These are phyloP conservation scores for Cyberlindnera amylophila DNA, from an alignment of 805 yeast genomes.

Conservation along the genomic window DNA sequence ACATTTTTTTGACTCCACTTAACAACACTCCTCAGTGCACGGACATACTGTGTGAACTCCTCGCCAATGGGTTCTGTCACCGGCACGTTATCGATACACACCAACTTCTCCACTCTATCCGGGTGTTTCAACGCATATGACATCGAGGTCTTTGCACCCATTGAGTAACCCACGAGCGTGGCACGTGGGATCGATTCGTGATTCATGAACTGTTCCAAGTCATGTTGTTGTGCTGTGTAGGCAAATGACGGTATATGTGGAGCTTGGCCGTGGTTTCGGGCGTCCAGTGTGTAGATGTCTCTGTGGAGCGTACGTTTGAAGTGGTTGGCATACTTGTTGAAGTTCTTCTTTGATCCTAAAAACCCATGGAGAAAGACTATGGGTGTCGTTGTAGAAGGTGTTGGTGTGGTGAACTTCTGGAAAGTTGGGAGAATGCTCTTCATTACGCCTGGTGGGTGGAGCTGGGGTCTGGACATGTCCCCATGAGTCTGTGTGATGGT, in stretches of 20 bases:
- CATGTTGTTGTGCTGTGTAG: conserved; percentile 31
- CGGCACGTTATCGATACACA: conserved; percentile 49
- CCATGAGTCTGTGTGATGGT: no score
- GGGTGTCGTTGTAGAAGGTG: conserved; percentile 30
- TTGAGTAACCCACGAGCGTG: conserved; percentile 48
- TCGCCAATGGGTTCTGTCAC: conserved; percentile 29
- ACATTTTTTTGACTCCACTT: conserved; percentile 9
- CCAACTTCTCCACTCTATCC: conserved; percentile 34
- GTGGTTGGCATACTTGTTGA: conserved; percentile 35
- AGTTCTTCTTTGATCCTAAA: conserved; percentile 46
- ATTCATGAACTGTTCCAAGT: conserved; percentile 16
- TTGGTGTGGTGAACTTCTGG: conserved; percentile 4
- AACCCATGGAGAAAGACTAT: conserved; percentile 50
- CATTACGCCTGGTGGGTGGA: not conserved
- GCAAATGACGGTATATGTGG: conserved; percentile 38
- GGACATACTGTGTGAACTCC: conserved; percentile 24
- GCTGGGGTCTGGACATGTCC: not conserved
- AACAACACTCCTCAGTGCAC: conserved; percentile 7
- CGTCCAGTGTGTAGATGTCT: conserved; percentile 42
- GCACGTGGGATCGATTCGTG: conserved; percentile 26
- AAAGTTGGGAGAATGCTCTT: conserved; percentile 10
- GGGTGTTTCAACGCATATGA: conserved; percentile 37
- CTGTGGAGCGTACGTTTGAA: conserved; percentile 31
- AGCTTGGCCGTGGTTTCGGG: conserved; percentile 55
- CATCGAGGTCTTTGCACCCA: conserved; percentile 61